Evolutionary conservation across 805 yeast species (phyloP).

Genomic region (Zygotorulaspora florentina): DNA sequence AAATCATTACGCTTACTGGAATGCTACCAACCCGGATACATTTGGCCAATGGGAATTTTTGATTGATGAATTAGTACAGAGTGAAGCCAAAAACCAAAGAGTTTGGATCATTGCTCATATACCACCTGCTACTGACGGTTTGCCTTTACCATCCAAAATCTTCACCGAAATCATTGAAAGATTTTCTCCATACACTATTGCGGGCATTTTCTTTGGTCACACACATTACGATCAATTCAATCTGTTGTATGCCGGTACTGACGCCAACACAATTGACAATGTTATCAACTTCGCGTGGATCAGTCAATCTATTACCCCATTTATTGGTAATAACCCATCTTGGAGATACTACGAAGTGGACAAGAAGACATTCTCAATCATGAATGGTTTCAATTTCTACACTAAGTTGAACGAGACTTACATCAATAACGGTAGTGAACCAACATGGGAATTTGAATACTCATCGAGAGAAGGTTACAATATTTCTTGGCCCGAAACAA

Average conservation of each 20-base stretch:
- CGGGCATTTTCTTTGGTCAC: slow-evolving; percentile 67
- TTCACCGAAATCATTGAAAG: slow-evolving; percentile 57
- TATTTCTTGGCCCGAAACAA: slow-evolving; percentile 50
- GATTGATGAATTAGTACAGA: slow-evolving; percentile 55
- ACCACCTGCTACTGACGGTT: slow-evolving; percentile 55
- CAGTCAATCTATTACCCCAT: slow-evolving; percentile 63
- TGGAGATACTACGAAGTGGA: slow-evolving; percentile 74
- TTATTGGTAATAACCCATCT: slow-evolving; percentile 56
- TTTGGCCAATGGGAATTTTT: slow-evolving; percentile 62
- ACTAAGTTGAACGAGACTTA: slow-evolving; percentile 58
- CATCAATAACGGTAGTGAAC: slow-evolving; percentile 49
- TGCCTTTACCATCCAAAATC: slow-evolving; percentile 57
- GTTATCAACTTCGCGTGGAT: slow-evolving; percentile 60
- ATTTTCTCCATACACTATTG: slow-evolving; percentile 64
- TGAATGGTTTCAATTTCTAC: slow-evolving; percentile 57
- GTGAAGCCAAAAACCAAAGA: slow-evolving; percentile 54
- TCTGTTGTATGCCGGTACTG: slow-evolving; percentile 48
- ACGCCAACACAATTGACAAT: slow-evolving; percentile 39
- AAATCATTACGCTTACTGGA: slow-evolving; percentile 54
- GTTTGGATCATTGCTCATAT: slow-evolving; percentile 75
- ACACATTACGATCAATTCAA: slow-evolving; percentile 68
- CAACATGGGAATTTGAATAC: slow-evolving; percentile 60
- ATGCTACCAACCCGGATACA: slow-evolving; percentile 51
- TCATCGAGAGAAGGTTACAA: slow-evolving; percentile 57
- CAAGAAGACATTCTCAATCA: slow-evolving; percentile 51